Conservation (phyloP, 371 early-diverging fungal genomes). For the Apophysomyces variabilis region DNA sequence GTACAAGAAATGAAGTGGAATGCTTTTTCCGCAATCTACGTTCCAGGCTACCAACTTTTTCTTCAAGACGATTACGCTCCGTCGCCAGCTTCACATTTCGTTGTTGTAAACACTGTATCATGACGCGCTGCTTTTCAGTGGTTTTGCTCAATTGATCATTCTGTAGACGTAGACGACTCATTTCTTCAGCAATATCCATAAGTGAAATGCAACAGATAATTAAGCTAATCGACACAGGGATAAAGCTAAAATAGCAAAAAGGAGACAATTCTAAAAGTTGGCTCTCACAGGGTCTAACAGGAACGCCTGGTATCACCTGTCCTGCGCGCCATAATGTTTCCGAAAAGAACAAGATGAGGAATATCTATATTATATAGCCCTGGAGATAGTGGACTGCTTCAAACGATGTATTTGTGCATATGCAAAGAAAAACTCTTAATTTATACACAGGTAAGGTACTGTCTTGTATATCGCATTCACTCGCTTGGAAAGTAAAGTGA, state of each 20-base stretch:
- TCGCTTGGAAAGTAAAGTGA: too few species aligned
- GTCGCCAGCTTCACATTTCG: constrained; percentile 33
- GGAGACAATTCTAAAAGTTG: constrained; percentile 1
- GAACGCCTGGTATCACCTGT: not conserved
- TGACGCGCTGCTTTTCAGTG: constrained; percentile 73
- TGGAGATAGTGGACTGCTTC: too few species aligned
- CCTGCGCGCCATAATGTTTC: not conserved
- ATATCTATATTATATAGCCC: too few species aligned
- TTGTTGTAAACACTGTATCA: constrained; percentile 62
- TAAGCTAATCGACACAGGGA: not conserved
- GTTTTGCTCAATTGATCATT: constrained; percentile 80
- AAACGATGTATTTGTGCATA: too few species aligned
- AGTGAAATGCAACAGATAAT: not conserved
- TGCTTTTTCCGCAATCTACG: not conserved
- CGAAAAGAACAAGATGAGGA: too few species aligned
- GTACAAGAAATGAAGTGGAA: not conserved
- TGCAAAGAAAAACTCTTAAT: too few species aligned
- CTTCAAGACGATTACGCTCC: constrained; percentile 36
- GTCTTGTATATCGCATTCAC: too few species aligned
- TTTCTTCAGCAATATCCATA: constrained; percentile 1
- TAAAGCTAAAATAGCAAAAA: not conserved
- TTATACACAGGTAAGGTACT: too few species aligned
- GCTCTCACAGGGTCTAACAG: not conserved
- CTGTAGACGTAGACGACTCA: constrained; percentile 35
- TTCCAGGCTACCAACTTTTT: constrained; percentile 7